Evolutionary conservation across 177 flowering plant species (phyloP), one percentile per base, ranked within the genome.

Genomic region (Vitis hybrid): DNA sequence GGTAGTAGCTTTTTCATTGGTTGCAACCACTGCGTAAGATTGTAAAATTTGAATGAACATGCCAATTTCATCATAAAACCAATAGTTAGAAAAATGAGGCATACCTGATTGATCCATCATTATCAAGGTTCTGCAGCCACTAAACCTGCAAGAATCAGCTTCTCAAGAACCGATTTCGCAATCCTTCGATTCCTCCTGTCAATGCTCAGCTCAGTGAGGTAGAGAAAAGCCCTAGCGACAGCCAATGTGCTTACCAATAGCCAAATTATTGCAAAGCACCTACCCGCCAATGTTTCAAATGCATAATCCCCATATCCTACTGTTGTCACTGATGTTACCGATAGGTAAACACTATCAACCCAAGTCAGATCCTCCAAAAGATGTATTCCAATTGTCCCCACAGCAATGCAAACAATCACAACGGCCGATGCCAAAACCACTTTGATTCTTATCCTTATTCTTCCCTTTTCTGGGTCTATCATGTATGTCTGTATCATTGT

Each of bases 221-320:
- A 88, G 26, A 88, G 71, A 70, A 88, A 90, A 2, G 92, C 90
- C 66, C 88, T 80, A 3, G 95, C 95, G 17, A 88, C 92, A 1
- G 92, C 90, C 66, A 87, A 60, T 51, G 89, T 87, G 75, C 88
- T 85, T 49, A 88, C 80, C 51, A 88, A 63, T 1, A 90, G 61
- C 94, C 94, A 90, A 11, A 88, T 65, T 11, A 77, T 72, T 0
- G 94, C 94, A 52, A 89, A 91, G 65, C 81, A 71, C 74, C 93
- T 80, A 3, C 96, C 96, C 18, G 51, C 2, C 0, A 68, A 1
- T 0, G 93, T 89, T 26, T 56, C 75, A 73, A 89, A 89, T 1
- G 84, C 71, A 23, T 75, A 80, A 69, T 91, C 96, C 6, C 93
- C 96, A 67, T 87, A 91, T 0, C 93, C 96, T 0, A 91, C 96